Evolutionary conservation across 169 alveolate species (phyloP), one percentile per base, ranked within the genome.

Genomic region (Plasmodium berghei): DNA sequence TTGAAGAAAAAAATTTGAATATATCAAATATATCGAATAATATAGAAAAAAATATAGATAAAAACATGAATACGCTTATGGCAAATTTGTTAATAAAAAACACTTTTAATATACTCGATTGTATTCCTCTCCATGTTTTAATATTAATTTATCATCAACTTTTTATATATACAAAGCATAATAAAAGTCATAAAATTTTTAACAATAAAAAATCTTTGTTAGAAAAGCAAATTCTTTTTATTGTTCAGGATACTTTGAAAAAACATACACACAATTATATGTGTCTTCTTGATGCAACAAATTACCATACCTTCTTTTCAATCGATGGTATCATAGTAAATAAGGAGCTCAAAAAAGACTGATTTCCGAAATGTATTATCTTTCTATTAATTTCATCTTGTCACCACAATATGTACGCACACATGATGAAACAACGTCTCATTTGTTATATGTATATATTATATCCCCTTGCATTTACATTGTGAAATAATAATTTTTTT

Each of bases 151-250:
- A 70, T 71, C 49, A 58, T 54, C 45, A 86, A 63, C 26, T 18
- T 45, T 80, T 66, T 54, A 22, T 66, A 8, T 71, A 56, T 22
- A 4, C 73, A 2, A 12, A 34, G 16, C 18, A 49, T 45, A 67
- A 80, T 18, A 64, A 52, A 66, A 80, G 40, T 54, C 28, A 66
- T 12, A 26, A 46, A 46, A 14, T 61, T 48, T 6, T 62, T 20
- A 69, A 69, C 54, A n/a, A 10, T 20, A 69, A 86, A 86, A 86
- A 42, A 61, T 86, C 91, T 6, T 26, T 12, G 40, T 63, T 86
- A 24, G 91, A 86, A 63, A 86, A 63, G n/a, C 75, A 86, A 26
- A 58, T 86, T 20, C 72, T 86, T 86, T 61, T n/a, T 54, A 22
- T 22, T 16, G 45, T 71, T 70, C 73, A 86, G 24, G 72, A 34